These are phyloP conservation scores for Russula emetica DNA, from an alignment of 768 basidiomycete genomes.

Conservation along the genomic window DNA sequence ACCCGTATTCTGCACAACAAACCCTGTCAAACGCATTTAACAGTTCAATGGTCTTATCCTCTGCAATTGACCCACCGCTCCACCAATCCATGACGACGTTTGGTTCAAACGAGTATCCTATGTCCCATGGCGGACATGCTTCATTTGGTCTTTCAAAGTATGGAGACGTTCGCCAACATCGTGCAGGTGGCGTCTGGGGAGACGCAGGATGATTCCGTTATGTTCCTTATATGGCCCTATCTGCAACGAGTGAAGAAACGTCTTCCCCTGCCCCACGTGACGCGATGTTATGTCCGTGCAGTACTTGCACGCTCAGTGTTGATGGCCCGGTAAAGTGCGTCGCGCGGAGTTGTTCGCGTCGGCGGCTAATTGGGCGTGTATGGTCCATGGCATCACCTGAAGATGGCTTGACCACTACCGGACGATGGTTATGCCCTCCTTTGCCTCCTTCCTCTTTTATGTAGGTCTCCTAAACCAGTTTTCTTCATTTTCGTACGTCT, in stretches of 20 bases:
- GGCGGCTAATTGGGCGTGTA: slow-evolving; percentile 2
- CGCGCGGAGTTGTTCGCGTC: slow-evolving; percentile 8
- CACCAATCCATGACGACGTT: slow-evolving; percentile 16
- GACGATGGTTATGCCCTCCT: slow-evolving; percentile 20
- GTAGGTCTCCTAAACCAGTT: slow-evolving; percentile 12
- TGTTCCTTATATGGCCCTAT: slow-evolving; percentile 1
- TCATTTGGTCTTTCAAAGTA: slow-evolving; percentile 23
- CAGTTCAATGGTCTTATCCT: slow-evolving; percentile 15
- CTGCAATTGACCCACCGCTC: slow-evolving; percentile 8
- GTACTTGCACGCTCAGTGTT: slow-evolving; percentile 21
- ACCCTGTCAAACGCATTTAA: slow-evolving; percentile 10
- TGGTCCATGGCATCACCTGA: slow-evolving; percentile 2
- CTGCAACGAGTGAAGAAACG: slow-evolving; percentile 15
- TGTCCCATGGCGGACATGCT: slow-evolving; percentile 4
- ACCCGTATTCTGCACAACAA: slow-evolving; percentile 9
- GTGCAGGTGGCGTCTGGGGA: slow-evolving; percentile 26
- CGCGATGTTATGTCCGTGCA: slow-evolving; percentile 15
- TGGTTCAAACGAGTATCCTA: slow-evolving; percentile 9
- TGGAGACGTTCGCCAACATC: slow-evolving; percentile 16
- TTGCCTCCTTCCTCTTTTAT: slow-evolving; percentile 16
- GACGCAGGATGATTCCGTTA: slow-evolving; percentile 22
- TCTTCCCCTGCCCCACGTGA: slow-evolving; percentile 16
- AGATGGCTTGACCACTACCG: slow-evolving; percentile 9
- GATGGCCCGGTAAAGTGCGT: slow-evolving; percentile 15
- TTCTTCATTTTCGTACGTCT: slow-evolving; percentile 13